Conservation (phyloP, 257 asterid species). For the Eucommia ulmoides region DNA sequence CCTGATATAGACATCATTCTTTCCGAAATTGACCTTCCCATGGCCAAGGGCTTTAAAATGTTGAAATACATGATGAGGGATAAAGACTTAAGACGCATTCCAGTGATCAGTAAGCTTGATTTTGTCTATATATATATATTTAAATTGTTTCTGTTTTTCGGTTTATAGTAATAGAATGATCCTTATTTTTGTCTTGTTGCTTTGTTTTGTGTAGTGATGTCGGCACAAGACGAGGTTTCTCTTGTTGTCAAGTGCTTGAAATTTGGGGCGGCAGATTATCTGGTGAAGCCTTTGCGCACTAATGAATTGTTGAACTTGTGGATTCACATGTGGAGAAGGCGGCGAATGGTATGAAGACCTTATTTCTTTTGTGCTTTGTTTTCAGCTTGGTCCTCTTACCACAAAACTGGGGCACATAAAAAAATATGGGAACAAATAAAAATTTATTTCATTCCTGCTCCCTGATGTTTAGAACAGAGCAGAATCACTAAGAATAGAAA, state of each 20-base stretch:
- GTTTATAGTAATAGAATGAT: not conserved
- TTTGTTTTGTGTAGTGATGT: constrained; percentile 56
- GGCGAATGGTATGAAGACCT: constrained; percentile 80
- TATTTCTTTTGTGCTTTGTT: too few species aligned
- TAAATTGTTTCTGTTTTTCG: not conserved
- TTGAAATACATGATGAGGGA: constrained; percentile 71
- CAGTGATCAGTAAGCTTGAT: constrained; percentile 67
- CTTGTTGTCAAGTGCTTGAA: constrained; percentile 85
- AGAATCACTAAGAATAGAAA: too few species aligned
- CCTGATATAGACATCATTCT: constrained; percentile 84
- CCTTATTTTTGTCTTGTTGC: not conserved
- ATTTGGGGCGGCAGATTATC: constrained; percentile 98
- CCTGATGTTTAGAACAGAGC: too few species aligned
- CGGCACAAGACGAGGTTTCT: constrained; percentile 74
- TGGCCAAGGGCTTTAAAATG: constrained; percentile 72
- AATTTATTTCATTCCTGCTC: too few species aligned
- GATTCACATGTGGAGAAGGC: constrained; percentile 99
- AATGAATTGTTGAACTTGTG: constrained; percentile 95
- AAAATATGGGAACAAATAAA: too few species aligned
- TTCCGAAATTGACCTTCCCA: constrained; percentile 84
- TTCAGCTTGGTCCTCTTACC: too few species aligned
- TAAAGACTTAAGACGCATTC: constrained; percentile 68
- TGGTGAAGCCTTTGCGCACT: constrained; percentile 90
- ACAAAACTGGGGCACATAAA: too few species aligned
- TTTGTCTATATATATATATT: not conserved